phyloP scores from a whole-genome alignment of 2,329 filamentous ascomycete species.

The Xylariaceae sp. region DNA sequence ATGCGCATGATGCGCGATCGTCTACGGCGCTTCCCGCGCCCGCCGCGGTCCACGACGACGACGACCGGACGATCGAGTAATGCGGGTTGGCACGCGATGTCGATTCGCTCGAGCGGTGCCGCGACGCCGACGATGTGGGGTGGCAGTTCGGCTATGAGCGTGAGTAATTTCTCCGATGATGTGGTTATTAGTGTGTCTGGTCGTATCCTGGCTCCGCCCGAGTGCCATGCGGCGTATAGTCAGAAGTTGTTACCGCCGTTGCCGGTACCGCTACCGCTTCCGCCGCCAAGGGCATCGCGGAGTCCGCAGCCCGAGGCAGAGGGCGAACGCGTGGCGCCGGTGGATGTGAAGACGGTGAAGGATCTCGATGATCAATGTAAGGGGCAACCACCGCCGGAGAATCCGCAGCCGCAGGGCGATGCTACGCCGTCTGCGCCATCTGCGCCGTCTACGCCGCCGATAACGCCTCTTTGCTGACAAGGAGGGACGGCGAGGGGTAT shows the following conservation, averaged over 20 bases:
- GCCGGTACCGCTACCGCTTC: constrained; percentile 10
- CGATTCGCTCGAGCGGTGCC: constrained; percentile 17
- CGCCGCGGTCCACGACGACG: constrained; percentile 17
- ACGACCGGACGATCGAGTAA: constrained; percentile 18
- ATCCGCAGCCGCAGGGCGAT: too few relatives aligned
- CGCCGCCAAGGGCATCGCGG: constrained; percentile 2
- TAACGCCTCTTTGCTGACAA: background rate
- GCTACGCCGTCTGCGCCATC: too few relatives aligned
- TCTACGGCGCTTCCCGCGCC: constrained; percentile 22
- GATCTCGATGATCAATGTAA: background rate
- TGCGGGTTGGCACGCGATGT: constrained; percentile 20
- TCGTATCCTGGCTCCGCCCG: constrained; percentile 12
- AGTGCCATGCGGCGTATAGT: constrained; percentile 1
- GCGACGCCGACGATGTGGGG: constrained; percentile 28
- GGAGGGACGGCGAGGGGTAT: background rate
- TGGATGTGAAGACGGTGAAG: background rate
- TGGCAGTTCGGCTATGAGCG: constrained; percentile 27
- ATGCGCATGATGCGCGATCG: constrained; percentile 27
- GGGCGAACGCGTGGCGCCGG: background rate
- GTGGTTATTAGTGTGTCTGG: constrained; percentile 21
- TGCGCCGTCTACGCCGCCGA: background rate
- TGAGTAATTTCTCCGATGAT: constrained; percentile 29
- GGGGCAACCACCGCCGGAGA: too few relatives aligned
- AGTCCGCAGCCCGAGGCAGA: constrained; percentile 3
- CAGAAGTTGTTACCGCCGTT: constrained; percentile 9